Percentiles rank a stretch among this genome's conserved stretches.
Evolutionary conservation across 2,329 filamentous ascomycete species (phyloP).

Genomic region (Fusarium scirpi): DNA sequence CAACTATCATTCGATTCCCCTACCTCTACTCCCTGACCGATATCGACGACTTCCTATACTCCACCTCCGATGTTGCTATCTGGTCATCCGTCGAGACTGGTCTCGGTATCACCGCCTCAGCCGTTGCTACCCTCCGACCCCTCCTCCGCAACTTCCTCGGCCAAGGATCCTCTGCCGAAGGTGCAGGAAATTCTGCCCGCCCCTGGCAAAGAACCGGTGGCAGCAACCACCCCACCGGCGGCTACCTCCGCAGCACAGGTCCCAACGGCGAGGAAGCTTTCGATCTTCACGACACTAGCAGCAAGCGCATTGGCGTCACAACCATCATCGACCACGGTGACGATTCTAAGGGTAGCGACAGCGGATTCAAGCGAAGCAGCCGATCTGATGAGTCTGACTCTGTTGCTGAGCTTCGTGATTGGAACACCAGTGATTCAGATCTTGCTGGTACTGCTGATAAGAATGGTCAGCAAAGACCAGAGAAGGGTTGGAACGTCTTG

Average conservation of each 20-base stretch:
- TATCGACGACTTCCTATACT: slow-evolving; percentile 57
- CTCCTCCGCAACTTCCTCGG: slow-evolving; percentile 19
- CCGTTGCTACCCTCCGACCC: slow-evolving; percentile 53
- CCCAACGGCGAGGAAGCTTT: slow-evolving; percentile 7
- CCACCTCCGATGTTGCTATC: slow-evolving; percentile 58
- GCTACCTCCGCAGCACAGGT: slow-evolving; percentile 41
- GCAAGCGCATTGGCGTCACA: slow-evolving; percentile 36
- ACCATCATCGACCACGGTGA: slow-evolving; percentile 41
- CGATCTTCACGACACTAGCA: slow-evolving; percentile 22
- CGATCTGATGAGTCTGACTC: slow-evolving; percentile 23
- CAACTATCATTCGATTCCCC: slow-evolving; percentile 58
- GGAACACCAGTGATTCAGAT: slow-evolving; percentile 44
- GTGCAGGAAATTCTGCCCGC: slow-evolving; percentile 33
- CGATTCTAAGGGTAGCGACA: not conserved
- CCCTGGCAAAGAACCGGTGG: slow-evolving; percentile 39
- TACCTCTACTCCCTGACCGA: slow-evolving; percentile 55
- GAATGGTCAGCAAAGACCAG: slow-evolving; percentile 5
- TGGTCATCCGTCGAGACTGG: slow-evolving; percentile 61
- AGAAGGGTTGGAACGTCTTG: slow-evolving; percentile 42
- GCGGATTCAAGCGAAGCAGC: slow-evolving; percentile 11
- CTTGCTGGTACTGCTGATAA: slow-evolving; percentile 18
- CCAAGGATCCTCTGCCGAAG: slow-evolving; percentile 15
- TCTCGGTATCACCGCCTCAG: slow-evolving; percentile 56
- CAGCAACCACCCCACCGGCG: slow-evolving; percentile 29
- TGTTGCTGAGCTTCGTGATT: slow-evolving; percentile 21